Evolutionary conservation across 306 rosid genomes (phyloP), one percentile per base, ranked within the genome.

Genomic region (Vigna unguiculata): DNA sequence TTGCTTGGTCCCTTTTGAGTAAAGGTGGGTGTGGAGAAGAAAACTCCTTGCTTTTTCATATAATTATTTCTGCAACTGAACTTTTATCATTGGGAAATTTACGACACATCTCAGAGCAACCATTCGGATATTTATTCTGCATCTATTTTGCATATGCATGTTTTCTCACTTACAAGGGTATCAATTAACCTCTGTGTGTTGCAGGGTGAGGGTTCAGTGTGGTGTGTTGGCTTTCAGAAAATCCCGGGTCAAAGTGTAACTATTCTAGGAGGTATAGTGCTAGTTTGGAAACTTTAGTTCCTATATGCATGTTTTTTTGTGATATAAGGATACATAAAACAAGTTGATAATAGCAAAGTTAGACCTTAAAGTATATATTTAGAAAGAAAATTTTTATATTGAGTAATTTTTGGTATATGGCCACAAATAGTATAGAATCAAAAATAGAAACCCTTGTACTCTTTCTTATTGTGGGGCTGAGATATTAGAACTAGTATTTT

Each of bases 211-310:
- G 82, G 83, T 78, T 78, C 90, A 12, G 89, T 88, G 19, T 95
- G 98, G 98, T 95, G 98, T 84, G 59, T 92, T 47, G 97, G 97
- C 64, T 83, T 95, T 70, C 97, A 89, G 85, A 89, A 88, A 87
- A 75, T 85, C 17, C 81, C 83, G 16, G 96, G 97, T 69, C 91
- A 87, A 63, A 86, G 82, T 45, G 70, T 90, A 70, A 89, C 97
- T 70, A 90, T 95, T 83, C 85, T 95, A 83, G 97, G 97, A 88
- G 99, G 99, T 95, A 89, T 13, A 52, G 17, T 59, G 19, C 58
- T 60, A 51, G 6, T 65, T 71, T 57, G 30, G 57, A 82, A 72
- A 59, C 57, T 78, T 57, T 46, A n/a, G 45, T 19, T 68, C 17
- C 46, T 53, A 34, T 25, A 8, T 41, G 45, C 40, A 34, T 15